Percentiles rank a stretch among this genome's conserved stretches.
phyloP scores from a whole-genome alignment of 2,329 filamentous ascomycete species.

The Huntiella abstrusa region DNA sequence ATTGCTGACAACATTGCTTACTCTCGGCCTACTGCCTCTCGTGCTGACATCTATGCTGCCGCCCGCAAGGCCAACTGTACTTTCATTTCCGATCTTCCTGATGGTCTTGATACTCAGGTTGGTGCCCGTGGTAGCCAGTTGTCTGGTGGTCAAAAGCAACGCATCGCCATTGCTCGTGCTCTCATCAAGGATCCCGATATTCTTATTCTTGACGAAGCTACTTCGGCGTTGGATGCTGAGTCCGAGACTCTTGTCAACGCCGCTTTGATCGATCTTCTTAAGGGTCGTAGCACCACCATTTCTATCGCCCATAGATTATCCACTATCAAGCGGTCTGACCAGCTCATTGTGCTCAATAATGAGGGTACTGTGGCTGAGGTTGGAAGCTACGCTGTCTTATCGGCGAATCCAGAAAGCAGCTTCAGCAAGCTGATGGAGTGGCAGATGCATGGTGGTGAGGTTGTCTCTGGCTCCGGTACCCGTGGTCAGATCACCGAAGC shows the following conservation, averaged over 20 bases:
- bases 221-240: slow-evolving; percentile 86
- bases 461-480: slow-evolving; percentile 13
- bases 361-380: slow-evolving; percentile 84
- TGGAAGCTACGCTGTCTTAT: slow-evolving; percentile 64
- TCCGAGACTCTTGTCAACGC: slow-evolving; percentile 93
- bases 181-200: slow-evolving; percentile 94
- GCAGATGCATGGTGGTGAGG: slow-evolving; percentile 81
- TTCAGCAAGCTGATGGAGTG: slow-evolving; percentile 97
- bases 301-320: slow-evolving; percentile 90
- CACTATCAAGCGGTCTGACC: slow-evolving; percentile 89
- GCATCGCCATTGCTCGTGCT: slow-evolving; percentile 89
- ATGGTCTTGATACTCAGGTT: slow-evolving; percentile 84
- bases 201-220: slow-evolving; percentile 88
- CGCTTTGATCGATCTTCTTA: slow-evolving; percentile 61
- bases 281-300: slow-evolving; percentile 85
- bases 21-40: slow-evolving; percentile 59
- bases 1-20: slow-evolving; percentile 86
- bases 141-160: slow-evolving; percentile 91
- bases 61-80: slow-evolving; percentile 86
- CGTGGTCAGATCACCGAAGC: slow-evolving; percentile 28
- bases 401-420: slow-evolving; percentile 53
- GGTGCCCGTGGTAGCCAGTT: slow-evolving; percentile 84
- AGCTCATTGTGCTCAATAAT: slow-evolving; percentile 74
- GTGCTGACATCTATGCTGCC: slow-evolving; percentile 66
- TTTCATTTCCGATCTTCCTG: slow-evolving; percentile 92